These are phyloP conservation scores for Hypoxylon subgilvum DNA, from an alignment of 495 filamentous ascomycete genomes.

Conservation along the genomic window DNA sequence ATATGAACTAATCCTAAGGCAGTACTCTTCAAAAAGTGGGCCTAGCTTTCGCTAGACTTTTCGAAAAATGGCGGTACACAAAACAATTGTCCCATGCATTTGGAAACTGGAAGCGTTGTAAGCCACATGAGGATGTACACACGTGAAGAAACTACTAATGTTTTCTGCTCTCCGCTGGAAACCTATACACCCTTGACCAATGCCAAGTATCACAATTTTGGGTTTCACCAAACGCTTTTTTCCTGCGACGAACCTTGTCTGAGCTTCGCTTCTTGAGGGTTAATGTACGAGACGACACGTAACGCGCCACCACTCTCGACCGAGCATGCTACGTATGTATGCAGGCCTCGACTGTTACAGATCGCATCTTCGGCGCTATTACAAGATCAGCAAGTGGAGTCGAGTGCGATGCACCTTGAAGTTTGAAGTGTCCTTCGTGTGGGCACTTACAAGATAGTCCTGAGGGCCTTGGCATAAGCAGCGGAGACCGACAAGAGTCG, in stretches of 20 bases:
- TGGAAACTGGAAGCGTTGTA: too few relatives aligned
- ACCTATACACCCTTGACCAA: too few relatives aligned
- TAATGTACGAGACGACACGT: slow-evolving; percentile 36
- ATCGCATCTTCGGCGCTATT: slow-evolving; percentile 4
- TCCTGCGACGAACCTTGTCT: not conserved
- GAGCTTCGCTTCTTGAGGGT: slow-evolving; percentile 25
- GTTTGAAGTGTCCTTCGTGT: not conserved
- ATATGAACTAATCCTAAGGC: too few relatives aligned
- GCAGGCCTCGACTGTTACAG: slow-evolving; percentile 10
- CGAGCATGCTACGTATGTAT: slow-evolving; percentile 37
- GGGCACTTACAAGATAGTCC: slow-evolving; percentile 8
- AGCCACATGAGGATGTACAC: too few relatives aligned
- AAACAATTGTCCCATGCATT: too few relatives aligned
- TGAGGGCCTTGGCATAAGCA: slow-evolving; percentile 12
- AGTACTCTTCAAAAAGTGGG: too few relatives aligned
- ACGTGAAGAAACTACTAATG: too few relatives aligned
- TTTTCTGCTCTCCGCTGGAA: too few relatives aligned
- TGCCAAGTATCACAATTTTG: too few relatives aligned
- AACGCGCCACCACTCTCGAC: slow-evolving; percentile 27
- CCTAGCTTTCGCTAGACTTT: too few relatives aligned
- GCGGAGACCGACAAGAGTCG: not conserved
- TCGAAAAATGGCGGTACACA: too few relatives aligned
- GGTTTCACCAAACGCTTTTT: not conserved
- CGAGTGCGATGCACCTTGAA: too few relatives aligned
- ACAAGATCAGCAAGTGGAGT: not conserved